A percentile compares a stretch with the other conserved stretches of the same genome.
These are phyloP conservation scores for Parastagonospora nodorum DNA, from an alignment of 2,329 filamentous ascomycete species.

Conservation along the genomic window DNA sequence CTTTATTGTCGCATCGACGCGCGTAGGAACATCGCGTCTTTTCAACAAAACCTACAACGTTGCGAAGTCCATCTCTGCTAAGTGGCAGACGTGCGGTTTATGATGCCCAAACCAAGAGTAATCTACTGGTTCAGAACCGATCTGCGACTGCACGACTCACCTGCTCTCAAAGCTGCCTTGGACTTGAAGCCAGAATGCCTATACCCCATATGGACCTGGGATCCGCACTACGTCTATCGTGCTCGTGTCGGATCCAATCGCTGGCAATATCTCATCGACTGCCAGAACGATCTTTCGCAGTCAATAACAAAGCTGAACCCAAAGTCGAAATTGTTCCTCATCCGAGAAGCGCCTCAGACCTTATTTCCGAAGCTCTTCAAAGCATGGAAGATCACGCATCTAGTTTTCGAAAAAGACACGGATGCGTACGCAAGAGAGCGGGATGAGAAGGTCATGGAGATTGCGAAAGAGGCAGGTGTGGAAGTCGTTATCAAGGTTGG, in stretches of 20 bases:
- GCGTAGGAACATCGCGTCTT: neutral
- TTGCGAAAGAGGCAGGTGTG: slow-evolving; percentile 70
- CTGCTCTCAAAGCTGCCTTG: slow-evolving; percentile 72
- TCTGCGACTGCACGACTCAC: slow-evolving; percentile 76
- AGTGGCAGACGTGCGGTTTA: neutral
- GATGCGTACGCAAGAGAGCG: slow-evolving; percentile 72
- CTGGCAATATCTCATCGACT: slow-evolving; percentile 76
- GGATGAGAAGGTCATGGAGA: slow-evolving; percentile 62
- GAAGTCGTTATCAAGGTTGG: slow-evolving; percentile 68
- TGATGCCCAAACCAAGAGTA: slow-evolving; percentile 57
- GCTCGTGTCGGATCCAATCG: slow-evolving; percentile 72
- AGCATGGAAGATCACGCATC: slow-evolving; percentile 73
- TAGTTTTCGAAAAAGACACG: slow-evolving; percentile 80
- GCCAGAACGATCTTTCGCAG: slow-evolving; percentile 70
- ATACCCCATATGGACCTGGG: slow-evolving; percentile 81
- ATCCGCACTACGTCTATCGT: slow-evolving; percentile 78
- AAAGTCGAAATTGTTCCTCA: slow-evolving; percentile 72
- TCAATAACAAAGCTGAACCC: slow-evolving; percentile 72
- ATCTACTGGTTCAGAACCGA: slow-evolving; percentile 83
- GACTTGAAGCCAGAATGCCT: slow-evolving; percentile 70
- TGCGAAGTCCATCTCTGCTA: neutral
- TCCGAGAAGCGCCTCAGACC: slow-evolving; percentile 74
- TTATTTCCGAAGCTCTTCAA: slow-evolving; percentile 74
- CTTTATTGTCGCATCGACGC: neutral
- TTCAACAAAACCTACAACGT: neutral